Conservation (phyloP, 257 asterid genomes). For the Hygrophila difformis region DNA sequence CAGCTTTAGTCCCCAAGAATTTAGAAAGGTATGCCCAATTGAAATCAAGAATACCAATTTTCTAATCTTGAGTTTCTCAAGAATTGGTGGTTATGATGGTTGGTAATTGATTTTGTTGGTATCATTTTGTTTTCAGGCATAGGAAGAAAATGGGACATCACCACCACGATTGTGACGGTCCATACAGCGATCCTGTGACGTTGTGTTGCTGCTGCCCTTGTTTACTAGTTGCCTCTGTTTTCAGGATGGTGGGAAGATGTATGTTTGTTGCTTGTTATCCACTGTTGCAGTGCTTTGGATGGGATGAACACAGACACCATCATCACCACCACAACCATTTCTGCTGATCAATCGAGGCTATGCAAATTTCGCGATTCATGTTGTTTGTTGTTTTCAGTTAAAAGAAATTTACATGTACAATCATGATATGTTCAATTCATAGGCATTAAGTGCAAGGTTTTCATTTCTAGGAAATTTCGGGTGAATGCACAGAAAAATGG, state of each 20-base stretch:
- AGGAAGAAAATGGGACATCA: constrained; percentile 11
- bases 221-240: constrained; percentile 18
- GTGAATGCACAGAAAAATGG: too few relatives aligned
- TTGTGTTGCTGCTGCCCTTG: constrained; percentile 30
- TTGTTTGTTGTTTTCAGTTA: too few relatives aligned
- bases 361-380: too few relatives aligned
- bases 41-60: too few relatives aligned
- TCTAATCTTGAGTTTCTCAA: too few relatives aligned
- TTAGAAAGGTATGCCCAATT: too few relatives aligned
- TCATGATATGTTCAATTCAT: too few relatives aligned
- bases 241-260: constrained; percentile 29
- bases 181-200: constrained; percentile 18
- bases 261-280: constrained; percentile 39
- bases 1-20: too few relatives aligned
- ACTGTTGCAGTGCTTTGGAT: constrained; percentile 38
- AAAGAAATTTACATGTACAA: too few relatives aligned
- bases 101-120: background rate
- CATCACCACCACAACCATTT: constrained; percentile 37
- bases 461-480: too few relatives aligned
- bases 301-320: constrained; percentile 41
- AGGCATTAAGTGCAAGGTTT: too few relatives aligned
- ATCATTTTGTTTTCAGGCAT: background rate
- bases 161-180: constrained; percentile 15
- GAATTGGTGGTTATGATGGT: background rate
- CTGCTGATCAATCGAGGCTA: too few relatives aligned